Base-by-base conservation (phyloP, 192 early-diverging fungal species). In the Borealophlyctis nickersoniae region DNA sequence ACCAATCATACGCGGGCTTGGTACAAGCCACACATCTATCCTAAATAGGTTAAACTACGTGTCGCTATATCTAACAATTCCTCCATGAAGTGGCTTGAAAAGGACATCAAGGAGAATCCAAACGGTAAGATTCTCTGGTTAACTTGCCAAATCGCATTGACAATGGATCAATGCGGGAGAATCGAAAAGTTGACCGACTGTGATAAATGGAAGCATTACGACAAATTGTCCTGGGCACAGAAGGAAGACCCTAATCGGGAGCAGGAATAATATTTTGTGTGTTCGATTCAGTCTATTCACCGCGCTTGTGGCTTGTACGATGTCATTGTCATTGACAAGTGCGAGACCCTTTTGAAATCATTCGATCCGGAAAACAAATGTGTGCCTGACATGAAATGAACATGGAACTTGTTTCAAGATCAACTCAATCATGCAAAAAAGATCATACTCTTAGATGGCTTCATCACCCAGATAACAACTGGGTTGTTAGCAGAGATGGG, bases 381-480 rank as follows among this genome's bases (percentile, higher is more conserved):
- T 45, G 39, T 45, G 7, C 7, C 7, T 7, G 39, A 45, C 19
- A 45, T 45, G 39, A 19, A 45, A 13, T 7, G 39, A 7, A 45
- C 39, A 45, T 45, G 39, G 39, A 45, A 7, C 9, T 19, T 45
- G 7, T 45, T 45, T 19, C 7, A 7, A 19, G 39, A 45, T 13
- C 39, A 19, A 45, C 39, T 45, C 19, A 45, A 19, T 13, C 9
- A 19, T 45, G 39, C 39, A 13, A 45, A 45, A 19, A 45, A 45
- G 19, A 19, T 45, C 9, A 19, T 45, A 7, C 19, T 45, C 39
- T 45, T 45, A 45, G 39, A 45, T 45, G 39, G 39, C 9, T 45
- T 45, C 39, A 45, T 45, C 39, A 45, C 39, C 39, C 39, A 45
- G 39, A 45, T 45, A 7, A 45, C 39, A 45, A 45, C 39, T 45